Evolutionary conservation across 2,329 filamentous ascomycete genomes (phyloP), one percentile per base, ranked within the genome.

Genomic region (Achaetomium macrosporum): DNA sequence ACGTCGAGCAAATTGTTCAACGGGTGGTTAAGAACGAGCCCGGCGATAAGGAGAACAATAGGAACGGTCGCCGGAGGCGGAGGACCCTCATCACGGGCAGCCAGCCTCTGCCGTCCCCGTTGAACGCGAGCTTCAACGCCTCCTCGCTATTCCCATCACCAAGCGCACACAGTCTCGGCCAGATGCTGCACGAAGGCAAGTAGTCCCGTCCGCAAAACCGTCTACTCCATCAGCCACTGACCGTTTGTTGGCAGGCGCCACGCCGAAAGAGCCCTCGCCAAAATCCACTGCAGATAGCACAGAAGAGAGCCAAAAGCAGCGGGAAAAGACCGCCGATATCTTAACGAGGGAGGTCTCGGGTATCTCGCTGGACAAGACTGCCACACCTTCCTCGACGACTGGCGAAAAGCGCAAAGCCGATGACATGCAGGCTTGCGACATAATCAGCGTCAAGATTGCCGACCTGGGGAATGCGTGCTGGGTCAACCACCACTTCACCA

Each of bases 401-500:
- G 77, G 81, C 49, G 84, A 88, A 64, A 86, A 87, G 70, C 79
- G 73, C 60, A 76, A 76, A 62, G 67, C 73, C 58, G 82, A 84
- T 60, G 80, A 88, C 59, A 73, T 72, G 53, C 67, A 75, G 65
- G 64, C 71, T 62, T 64, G 76, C 61, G 88, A 91, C 58, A 87
- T 90, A 59, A 97, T 99, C 63, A 96, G 92, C 33, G 93, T 99
- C 69, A 99, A 99, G 75, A 99, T 99, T 74, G 93, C 93, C 40
- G 93, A 99, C 75, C 76, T 99, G 51, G 93, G 93, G 55, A 99
- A 99, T 68, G 93, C 93, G 17, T 99, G 93, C 75, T 99, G 93
- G 93, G 91, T 96, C 29, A 90, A 90, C 60, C 93, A 99, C 68
- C 93, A 99, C 71, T 99, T 99, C 72, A 99, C 93, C 66, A 96